Percentiles rank a stretch among this genome's conserved stretches.
phyloP scores from a whole-genome alignment of 139 green algal genomes.

The Tetratostichococcus sp. region DNA sequence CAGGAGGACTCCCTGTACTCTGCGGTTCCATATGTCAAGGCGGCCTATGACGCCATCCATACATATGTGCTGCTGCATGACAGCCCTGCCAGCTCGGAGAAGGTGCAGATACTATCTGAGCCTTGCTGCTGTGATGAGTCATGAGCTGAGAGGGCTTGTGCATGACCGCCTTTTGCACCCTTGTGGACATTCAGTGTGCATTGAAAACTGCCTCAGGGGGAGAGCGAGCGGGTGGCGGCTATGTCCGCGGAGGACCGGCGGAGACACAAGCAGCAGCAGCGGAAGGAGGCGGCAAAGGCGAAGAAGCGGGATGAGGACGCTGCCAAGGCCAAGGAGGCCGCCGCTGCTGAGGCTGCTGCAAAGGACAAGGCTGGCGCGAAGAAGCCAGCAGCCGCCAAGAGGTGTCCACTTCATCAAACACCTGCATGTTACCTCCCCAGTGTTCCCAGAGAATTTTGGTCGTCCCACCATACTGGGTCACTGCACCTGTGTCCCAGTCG shows the following conservation, averaged over 20 bases:
- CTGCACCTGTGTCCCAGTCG: no score
- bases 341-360: slow-evolving; percentile 21
- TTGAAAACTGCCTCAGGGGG: no score
- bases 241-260: slow-evolving; percentile 76
- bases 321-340: slow-evolving; percentile 30
- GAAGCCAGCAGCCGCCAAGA: slow-evolving; percentile 11
- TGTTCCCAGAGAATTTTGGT: no score
- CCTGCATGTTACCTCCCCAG: no score
- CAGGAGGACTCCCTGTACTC: slow-evolving; percentile 70
- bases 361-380: slow-evolving; percentile 29
- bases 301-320: slow-evolving; percentile 44
- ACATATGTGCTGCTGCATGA: slow-evolving; percentile 74
- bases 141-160: no score
- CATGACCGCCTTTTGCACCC: no score
- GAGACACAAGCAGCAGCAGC: slow-evolving; percentile 53
- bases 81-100: slow-evolving; percentile 9
- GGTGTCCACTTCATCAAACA: not conserved
- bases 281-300: slow-evolving; percentile 18
- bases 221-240: slow-evolving; percentile 42
- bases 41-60: slow-evolving; percentile 63
- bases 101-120: no score
- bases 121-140: no score
- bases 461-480: no score
- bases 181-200: slow-evolving; percentile 3
- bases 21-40: slow-evolving; percentile 30